phyloP scores from a whole-genome alignment of 768 basidiomycete genomes.

The Rhizopogon salebrosus region DNA sequence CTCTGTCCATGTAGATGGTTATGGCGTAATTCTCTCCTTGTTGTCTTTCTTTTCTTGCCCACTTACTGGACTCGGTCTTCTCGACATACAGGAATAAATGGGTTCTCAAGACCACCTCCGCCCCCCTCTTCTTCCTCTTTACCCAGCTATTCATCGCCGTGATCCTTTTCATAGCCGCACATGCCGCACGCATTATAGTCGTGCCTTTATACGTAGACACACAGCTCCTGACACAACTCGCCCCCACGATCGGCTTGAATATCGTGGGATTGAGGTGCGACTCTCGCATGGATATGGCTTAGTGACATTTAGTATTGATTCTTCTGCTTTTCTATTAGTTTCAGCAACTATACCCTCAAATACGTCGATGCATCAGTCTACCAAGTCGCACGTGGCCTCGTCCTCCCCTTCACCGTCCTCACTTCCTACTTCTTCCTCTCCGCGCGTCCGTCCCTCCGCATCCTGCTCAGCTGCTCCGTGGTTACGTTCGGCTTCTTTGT shows the following conservation, averaged over 20 bases:
- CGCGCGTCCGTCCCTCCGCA: slow-evolving; percentile 68
- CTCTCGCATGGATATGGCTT: not conserved
- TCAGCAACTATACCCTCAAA: slow-evolving; percentile 88
- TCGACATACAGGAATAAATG: slow-evolving; percentile 69
- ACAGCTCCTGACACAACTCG: slow-evolving; percentile 65
- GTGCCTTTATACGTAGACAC: slow-evolving; percentile 60
- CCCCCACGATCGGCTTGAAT: slow-evolving; percentile 71
- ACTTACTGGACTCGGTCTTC: not conserved
- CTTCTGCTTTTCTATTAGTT: slow-evolving; percentile 37
- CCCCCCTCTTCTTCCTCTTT: slow-evolving; percentile 85
- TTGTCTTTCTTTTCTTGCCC: slow-evolving; percentile 17
- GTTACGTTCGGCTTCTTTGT: slow-evolving; percentile 93
- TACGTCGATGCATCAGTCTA: slow-evolving; percentile 95
- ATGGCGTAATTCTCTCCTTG: slow-evolving; percentile 55
- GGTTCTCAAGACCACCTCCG: slow-evolving; percentile 71
- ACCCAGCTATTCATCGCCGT: slow-evolving; percentile 78
- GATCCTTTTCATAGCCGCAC: slow-evolving; percentile 61
- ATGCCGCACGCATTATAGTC: slow-evolving; percentile 59
- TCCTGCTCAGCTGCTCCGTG: slow-evolving; percentile 68
- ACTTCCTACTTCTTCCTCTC: slow-evolving; percentile 80
- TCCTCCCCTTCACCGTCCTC: slow-evolving; percentile 88
- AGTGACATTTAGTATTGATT: not conserved
- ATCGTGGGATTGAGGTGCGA: slow-evolving; percentile 76
- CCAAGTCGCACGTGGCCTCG: slow-evolving; percentile 90
- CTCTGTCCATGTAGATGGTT: slow-evolving; percentile 59